Evolutionary conservation across 192 early-diverging fungal genomes (phyloP), one percentile per base, ranked within the genome.

Genomic region (Martensiomyces pterosporus): DNA sequence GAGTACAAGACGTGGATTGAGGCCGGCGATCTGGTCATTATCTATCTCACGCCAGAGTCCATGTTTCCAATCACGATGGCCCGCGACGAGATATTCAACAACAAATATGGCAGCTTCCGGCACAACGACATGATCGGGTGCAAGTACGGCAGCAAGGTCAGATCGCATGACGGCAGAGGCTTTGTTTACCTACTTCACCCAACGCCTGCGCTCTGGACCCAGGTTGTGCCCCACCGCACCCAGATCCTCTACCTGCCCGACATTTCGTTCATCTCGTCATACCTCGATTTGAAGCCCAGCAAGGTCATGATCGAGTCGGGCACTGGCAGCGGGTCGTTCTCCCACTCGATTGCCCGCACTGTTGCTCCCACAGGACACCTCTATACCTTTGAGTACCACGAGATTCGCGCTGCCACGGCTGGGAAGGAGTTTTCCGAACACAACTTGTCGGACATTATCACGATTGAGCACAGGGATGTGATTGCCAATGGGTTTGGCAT

Each of bases 281-380:
- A 82, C 44, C 80, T 98, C 43, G 87, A 94, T 40, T 68, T 97
- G 49, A 82, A 76, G 47, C 93, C 93, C 4, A 93, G 95, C 14
- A 80, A 79, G 43, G 64, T 81, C 9, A 83, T 97, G 52, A 81
- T 97, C 39, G 95, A 98, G 67, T 85, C 86, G 5, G 92, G 90
- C 67, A 98, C 95, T 5, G 95, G 95, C 17, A 88, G 85, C 27
- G 95, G 92, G n/a, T 98, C 95, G 9, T 97, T 98, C 49, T 95
- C 95, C 13, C 95, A 98, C 60, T 91, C 92, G 9, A 83, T 97
- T 39, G 90, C 86, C 0, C 80, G 93, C 13, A 90, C 89, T 0
- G 78, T 97, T 35, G 89, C 85, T 3, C 92, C 93, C 2, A 79
- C 72, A 0, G 95, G 95, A 7, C 87, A 87, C 35, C 57, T 98